phyloP scores from a whole-genome alignment of 139 green algal genomes.

The Picochlorum costavermella region DNA sequence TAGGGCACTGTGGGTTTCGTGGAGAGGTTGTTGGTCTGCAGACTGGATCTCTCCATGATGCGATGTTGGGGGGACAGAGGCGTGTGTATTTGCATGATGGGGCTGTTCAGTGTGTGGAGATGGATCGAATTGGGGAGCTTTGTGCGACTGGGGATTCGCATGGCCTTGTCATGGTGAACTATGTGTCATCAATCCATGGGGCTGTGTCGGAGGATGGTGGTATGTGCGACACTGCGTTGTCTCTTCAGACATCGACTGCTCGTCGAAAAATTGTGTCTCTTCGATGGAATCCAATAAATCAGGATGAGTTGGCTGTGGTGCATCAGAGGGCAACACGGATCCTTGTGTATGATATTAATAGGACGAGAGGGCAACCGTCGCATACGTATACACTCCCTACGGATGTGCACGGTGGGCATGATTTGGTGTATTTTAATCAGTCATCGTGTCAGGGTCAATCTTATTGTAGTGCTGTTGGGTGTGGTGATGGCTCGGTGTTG shows the following conservation, averaged over 20 bases:
- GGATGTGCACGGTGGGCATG: not conserved
- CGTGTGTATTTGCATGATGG: not conserved
- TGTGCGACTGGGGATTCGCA: constrained; percentile 12
- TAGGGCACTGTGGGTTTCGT: too few species aligned
- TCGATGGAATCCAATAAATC: constrained; percentile 21
- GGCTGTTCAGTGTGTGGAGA: not conserved
- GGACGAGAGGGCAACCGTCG: constrained; percentile 13
- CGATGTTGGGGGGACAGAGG: not conserved
- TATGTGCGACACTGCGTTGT: not conserved
- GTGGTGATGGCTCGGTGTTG: not conserved
- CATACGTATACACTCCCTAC: not conserved
- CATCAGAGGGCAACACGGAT: constrained; percentile 8
- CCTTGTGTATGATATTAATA: constrained; percentile 27
- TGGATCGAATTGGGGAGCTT: constrained; percentile 24
- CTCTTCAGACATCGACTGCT: not conserved
- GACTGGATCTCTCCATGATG: too few species aligned
- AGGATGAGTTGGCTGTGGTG: constrained; percentile 18
- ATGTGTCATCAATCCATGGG: not conserved
- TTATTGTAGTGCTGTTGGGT: not conserved
- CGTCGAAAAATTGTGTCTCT: constrained; percentile 17
- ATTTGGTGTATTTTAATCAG: not conserved
- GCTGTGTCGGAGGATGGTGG: not conserved
- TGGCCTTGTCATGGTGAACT: constrained; percentile 20
- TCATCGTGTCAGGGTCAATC: not conserved
- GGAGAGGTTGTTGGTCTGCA: too few species aligned